These are phyloP conservation scores for Termitomyces sp. DNA, from an alignment of 768 basidiomycete genomes.

Conservation along the genomic window DNA sequence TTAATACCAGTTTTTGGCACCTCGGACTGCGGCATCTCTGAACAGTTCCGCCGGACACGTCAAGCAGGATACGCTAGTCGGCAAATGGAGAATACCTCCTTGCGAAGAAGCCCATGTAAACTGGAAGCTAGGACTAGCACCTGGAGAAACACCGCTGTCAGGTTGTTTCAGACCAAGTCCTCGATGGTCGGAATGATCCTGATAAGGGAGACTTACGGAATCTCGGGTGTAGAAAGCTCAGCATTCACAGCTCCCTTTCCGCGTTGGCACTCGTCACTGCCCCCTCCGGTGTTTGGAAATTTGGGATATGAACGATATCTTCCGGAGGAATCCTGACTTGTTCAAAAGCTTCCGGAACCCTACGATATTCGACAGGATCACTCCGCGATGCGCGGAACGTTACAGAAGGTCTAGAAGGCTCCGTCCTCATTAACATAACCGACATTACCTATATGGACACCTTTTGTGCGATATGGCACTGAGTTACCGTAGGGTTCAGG, in stretches of 20 bases:
- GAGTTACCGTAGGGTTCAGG: slow-evolving; percentile 24
- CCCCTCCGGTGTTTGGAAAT: slow-evolving; percentile 5
- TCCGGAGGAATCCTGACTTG: slow-evolving; percentile 7
- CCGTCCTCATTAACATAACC: slow-evolving; percentile 18
- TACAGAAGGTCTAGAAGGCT: slow-evolving; percentile 17
- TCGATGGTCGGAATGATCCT: neutral
- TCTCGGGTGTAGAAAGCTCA: slow-evolving; percentile 5
- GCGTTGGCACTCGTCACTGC: slow-evolving; percentile 6
- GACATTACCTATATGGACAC: slow-evolving; percentile 19
- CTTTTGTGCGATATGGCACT: slow-evolving; percentile 14
- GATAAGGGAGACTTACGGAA: neutral
- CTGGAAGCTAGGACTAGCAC: slow-evolving; percentile 3
- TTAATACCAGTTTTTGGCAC: slow-evolving; percentile 12
- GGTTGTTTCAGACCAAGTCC: neutral
- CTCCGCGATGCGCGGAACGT: slow-evolving; percentile 11
- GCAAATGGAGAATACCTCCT: slow-evolving; percentile 12
- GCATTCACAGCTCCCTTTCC: neutral
- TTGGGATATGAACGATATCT: slow-evolving; percentile 10
- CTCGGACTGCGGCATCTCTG: slow-evolving; percentile 1
- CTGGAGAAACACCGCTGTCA: slow-evolving; percentile 1
- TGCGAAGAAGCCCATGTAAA: slow-evolving; percentile 12
- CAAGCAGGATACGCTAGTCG: slow-evolving; percentile 9
- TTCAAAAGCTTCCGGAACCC: slow-evolving; percentile 14
- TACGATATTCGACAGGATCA: slow-evolving; percentile 13
- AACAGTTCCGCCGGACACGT: slow-evolving; percentile 10